These are phyloP conservation scores for Clonostachys sp. DNA, from an alignment of 2,329 filamentous ascomycete species.

Conservation along the genomic window DNA sequence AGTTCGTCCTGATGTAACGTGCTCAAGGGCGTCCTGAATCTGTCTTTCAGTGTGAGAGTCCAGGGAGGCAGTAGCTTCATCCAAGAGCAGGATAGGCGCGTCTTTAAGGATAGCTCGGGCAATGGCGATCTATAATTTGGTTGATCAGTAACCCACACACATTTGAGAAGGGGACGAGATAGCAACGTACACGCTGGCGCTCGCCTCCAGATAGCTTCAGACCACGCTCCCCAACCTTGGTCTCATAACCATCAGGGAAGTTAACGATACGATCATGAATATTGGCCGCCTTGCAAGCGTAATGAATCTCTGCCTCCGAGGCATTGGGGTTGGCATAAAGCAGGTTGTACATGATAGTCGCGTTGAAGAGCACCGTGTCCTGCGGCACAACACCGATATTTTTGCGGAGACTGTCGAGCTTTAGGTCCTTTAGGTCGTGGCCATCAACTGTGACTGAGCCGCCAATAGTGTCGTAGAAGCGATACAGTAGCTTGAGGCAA, in stretches of 20 bases:
- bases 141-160: too few relatives aligned
- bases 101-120: slow-evolving; percentile 65
- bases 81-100: slow-evolving; percentile 64
- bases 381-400: slow-evolving; percentile 40
- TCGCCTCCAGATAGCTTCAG: slow-evolving; percentile 55
- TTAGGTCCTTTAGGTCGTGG: slow-evolving; percentile 35
- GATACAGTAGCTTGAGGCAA: slow-evolving; percentile 42
- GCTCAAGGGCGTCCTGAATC: slow-evolving; percentile 49
- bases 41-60: slow-evolving; percentile 56
- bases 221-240: slow-evolving; percentile 47
- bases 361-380: slow-evolving; percentile 44
- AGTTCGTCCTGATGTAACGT: slow-evolving; percentile 40
- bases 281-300: slow-evolving; percentile 46
- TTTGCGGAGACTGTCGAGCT: slow-evolving; percentile 28
- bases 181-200: slow-evolving; percentile 42
- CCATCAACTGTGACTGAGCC: slow-evolving; percentile 41
- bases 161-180: too few relatives aligned
- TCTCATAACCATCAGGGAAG: slow-evolving; percentile 48
- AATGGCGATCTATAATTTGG: slow-evolving; percentile 39
- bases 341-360: slow-evolving; percentile 50
- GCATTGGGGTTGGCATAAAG: slow-evolving; percentile 44
- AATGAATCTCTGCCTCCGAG: slow-evolving; percentile 41
- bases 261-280: slow-evolving; percentile 50
- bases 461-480: slow-evolving; percentile 42
- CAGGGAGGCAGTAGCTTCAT: slow-evolving; percentile 68